phyloP scores from a whole-genome alignment of 2,329 filamentous ascomycete species.

The Penicillium rolfsii region DNA sequence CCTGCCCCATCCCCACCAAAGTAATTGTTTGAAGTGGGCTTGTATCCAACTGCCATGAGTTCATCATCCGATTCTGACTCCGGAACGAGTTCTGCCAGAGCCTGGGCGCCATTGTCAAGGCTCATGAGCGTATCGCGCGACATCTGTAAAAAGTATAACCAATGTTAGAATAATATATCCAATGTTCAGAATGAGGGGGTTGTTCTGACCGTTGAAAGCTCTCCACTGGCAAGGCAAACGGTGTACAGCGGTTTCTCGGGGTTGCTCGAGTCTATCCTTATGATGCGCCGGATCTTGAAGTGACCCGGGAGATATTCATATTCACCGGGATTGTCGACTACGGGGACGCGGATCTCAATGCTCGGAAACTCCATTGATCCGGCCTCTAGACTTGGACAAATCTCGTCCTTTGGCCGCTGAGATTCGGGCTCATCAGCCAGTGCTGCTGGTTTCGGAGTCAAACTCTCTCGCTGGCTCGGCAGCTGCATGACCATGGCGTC shows the following conservation, averaged over 20 bases:
- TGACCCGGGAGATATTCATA: slow-evolving; percentile 48
- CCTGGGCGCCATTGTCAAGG: slow-evolving; percentile 33
- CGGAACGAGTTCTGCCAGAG: slow-evolving; percentile 21
- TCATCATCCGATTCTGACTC: slow-evolving; percentile 22
- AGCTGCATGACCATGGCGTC: slow-evolving; percentile 16
- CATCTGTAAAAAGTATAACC: slow-evolving; percentile 29
- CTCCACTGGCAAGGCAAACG: slow-evolving; percentile 42
- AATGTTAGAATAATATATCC: slow-evolving; percentile 12
- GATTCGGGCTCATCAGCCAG: neutral
- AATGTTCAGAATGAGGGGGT: slow-evolving; percentile 10
- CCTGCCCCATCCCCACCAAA: slow-evolving; percentile 16
- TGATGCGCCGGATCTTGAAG: slow-evolving; percentile 38
- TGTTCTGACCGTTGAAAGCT: slow-evolving; percentile 40
- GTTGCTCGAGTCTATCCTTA: slow-evolving; percentile 32
- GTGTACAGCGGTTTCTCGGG: slow-evolving; percentile 33
- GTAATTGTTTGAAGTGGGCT: neutral
- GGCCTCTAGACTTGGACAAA: neutral
- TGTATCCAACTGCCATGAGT: slow-evolving; percentile 2
- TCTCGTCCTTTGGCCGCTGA: neutral
- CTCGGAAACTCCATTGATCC: neutral
- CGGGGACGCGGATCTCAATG: slow-evolving; percentile 38
- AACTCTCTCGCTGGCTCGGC: slow-evolving; percentile 12
- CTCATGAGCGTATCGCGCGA: slow-evolving; percentile 31
- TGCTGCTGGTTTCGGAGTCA: neutral
- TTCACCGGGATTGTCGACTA: slow-evolving; percentile 34